Conservation (phyloP, 371 early-diverging fungal genomes). For the Gilbertella persicaria region DNA sequence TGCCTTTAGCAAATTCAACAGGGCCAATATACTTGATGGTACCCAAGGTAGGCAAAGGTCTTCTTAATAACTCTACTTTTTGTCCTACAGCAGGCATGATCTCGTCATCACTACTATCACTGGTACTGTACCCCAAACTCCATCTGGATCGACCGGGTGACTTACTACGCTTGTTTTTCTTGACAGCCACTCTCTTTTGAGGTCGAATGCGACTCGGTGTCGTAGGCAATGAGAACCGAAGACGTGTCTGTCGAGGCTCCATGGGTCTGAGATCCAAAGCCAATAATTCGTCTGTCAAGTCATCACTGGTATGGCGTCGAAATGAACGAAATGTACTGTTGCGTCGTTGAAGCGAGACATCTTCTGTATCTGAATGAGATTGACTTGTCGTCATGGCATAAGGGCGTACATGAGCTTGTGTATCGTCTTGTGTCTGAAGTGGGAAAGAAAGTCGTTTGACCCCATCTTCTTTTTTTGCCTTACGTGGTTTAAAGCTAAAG, state of each 20-base stretch:
- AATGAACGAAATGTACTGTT: background rate
- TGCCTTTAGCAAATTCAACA: conserved; percentile 46
- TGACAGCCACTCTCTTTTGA: background rate
- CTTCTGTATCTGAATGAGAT: conserved; percentile 14
- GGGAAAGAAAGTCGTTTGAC: background rate
- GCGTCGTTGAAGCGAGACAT: conserved; percentile 2
- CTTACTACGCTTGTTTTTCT: conserved; percentile 20
- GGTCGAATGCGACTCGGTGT: conserved; percentile 12
- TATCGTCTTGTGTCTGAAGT: background rate
- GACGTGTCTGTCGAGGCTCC: conserved; percentile 7
- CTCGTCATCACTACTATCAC: conserved; percentile 28
- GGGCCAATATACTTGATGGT: conserved; percentile 46
- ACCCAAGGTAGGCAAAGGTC: conserved; percentile 44
- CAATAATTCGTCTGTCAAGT: conserved; percentile 18
- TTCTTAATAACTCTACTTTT: conserved; percentile 38
- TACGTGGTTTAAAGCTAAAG: conserved; percentile 27
- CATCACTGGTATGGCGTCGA: background rate
- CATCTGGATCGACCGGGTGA: conserved; percentile 25
- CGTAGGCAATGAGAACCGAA: conserved; percentile 19
- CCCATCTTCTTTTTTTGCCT: background rate
- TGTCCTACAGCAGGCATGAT: conserved; percentile 36
- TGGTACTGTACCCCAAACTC: conserved; percentile 29
- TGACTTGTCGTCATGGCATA: too few relatives aligned
- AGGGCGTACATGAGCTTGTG: background rate
- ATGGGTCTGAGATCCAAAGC: conserved; percentile 4